Evolutionary conservation across 768 basidiomycete species (phyloP).

Genomic region (Pulveroboletus sp.): DNA sequence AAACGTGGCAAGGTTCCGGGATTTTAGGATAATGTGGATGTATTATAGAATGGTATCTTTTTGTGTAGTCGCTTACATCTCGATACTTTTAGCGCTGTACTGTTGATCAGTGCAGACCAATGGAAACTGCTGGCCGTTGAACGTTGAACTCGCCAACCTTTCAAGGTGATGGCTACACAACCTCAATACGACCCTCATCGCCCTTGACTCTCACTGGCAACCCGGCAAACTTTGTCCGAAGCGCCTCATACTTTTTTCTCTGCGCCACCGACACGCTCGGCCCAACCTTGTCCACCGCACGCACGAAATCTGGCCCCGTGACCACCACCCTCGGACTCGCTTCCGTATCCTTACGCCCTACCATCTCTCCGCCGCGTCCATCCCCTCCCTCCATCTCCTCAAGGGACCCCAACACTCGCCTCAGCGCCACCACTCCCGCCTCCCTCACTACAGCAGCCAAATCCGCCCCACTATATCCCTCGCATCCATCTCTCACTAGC

Average conservation of each 20-base stretch:
- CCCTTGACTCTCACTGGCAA: constrained; percentile 50
- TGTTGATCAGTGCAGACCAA: no score
- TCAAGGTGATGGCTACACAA: background rate
- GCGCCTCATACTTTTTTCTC: constrained; percentile 75
- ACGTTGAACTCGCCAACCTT: no score
- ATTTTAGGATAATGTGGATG: background rate
- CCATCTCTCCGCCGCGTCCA: background rate
- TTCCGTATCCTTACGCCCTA: background rate
- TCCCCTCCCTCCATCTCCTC: constrained; percentile 50
- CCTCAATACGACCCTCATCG: constrained; percentile 29
- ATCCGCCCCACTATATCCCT: constrained; percentile 92
- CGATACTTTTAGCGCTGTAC: no score
- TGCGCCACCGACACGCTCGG: constrained; percentile 85
- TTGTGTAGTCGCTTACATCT: no score
- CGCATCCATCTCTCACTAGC: constrained; percentile 63
- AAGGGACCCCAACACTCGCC: constrained; percentile 63
- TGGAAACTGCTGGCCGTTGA: no score
- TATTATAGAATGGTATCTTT: background rate
- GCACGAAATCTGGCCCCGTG: constrained; percentile 61
- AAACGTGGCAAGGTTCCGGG: constrained; percentile 10
- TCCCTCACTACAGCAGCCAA: constrained; percentile 85
- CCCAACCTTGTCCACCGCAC: constrained; percentile 74
- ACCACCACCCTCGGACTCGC: constrained; percentile 37
- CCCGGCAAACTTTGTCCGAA: constrained; percentile 83
- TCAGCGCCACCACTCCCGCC: constrained; percentile 83